Evolutionary conservation across 495 filamentous ascomycete species (phyloP).

Genomic region (Tuber indicum): DNA sequence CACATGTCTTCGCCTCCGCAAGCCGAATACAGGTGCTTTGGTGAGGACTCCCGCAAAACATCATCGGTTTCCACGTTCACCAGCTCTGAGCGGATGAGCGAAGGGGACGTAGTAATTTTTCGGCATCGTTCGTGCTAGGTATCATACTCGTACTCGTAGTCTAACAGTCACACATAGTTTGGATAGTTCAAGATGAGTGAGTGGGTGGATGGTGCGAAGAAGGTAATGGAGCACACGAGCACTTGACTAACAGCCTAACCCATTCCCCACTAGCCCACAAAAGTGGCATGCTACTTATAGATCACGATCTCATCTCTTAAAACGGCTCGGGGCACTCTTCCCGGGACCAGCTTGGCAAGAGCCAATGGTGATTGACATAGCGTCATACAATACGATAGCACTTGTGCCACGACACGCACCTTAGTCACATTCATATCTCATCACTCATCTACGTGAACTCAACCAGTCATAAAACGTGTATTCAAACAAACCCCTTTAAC

Average conservation of each 20-base stretch:
- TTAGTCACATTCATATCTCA: background rate
- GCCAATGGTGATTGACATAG: background rate
- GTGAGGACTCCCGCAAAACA: no score
- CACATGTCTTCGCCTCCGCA: no score
- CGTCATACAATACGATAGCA: background rate
- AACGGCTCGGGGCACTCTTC: background rate
- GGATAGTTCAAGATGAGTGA: background rate
- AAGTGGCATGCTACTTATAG: background rate
- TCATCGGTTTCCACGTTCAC: no score
- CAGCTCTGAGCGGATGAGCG: no score
- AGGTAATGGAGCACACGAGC: background rate
- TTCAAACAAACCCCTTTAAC: slow-evolving; percentile 5
- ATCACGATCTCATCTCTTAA: background rate
- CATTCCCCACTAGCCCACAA: background rate
- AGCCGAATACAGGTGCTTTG: no score
- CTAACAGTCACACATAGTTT: no score
- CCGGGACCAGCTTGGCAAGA: background rate
- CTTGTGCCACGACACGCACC: background rate
- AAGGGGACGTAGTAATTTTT: no score
- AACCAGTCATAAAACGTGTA: slow-evolving; percentile 4
- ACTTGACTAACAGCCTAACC: background rate
- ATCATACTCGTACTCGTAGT: no score
- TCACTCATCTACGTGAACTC: background rate
- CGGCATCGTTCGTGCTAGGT: no score
- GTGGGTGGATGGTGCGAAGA: background rate